Evolutionary conservation across 2,329 filamentous ascomycete species (phyloP).

Genomic region (Aspergillus cejpii): DNA sequence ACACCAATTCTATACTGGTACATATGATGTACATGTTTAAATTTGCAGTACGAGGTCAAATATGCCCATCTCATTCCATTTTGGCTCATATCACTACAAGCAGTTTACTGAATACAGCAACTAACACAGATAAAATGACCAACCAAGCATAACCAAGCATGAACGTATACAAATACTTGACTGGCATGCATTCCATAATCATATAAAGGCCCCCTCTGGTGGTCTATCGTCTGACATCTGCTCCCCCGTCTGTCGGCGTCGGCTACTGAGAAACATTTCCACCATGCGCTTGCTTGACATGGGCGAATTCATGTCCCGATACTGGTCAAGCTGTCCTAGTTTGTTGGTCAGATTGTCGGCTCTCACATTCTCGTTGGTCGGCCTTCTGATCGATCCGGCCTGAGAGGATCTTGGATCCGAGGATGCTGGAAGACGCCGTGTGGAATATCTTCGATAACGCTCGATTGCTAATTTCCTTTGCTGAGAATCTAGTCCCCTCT

Average conservation of each 20-base stretch:
- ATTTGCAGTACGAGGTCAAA: background rate
- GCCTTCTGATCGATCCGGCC: constrained; percentile 20
- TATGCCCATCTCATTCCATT: background rate
- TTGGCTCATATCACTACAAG: background rate
- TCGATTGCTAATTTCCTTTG: constrained; percentile 18
- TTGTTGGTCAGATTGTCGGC: constrained; percentile 14
- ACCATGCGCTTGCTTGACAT: constrained; percentile 36
- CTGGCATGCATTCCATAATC: constrained; percentile 1
- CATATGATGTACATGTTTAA: no score
- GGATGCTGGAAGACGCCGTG: constrained; percentile 16
- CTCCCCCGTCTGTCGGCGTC: constrained; percentile 21
- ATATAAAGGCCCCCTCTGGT: constrained; percentile 25
- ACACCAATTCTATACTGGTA: no score
- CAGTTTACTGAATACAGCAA: background rate
- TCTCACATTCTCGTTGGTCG: constrained; percentile 29
- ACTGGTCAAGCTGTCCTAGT: constrained; percentile 14
- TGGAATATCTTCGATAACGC: constrained; percentile 21
- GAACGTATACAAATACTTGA: background rate
- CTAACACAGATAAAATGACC: background rate
- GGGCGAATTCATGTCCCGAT: constrained; percentile 20
- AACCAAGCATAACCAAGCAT: background rate
- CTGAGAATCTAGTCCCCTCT: constrained; percentile 12
- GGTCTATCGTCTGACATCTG: constrained; percentile 14
- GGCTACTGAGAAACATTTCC: constrained; percentile 33
- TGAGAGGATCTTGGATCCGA: constrained; percentile 20